A percentile compares a stretch with the other conserved stretches of the same genome.
Evolutionary conservation across 495 filamentous ascomycete species (phyloP).

Genomic region (Hyaloscypha variabilis): DNA sequence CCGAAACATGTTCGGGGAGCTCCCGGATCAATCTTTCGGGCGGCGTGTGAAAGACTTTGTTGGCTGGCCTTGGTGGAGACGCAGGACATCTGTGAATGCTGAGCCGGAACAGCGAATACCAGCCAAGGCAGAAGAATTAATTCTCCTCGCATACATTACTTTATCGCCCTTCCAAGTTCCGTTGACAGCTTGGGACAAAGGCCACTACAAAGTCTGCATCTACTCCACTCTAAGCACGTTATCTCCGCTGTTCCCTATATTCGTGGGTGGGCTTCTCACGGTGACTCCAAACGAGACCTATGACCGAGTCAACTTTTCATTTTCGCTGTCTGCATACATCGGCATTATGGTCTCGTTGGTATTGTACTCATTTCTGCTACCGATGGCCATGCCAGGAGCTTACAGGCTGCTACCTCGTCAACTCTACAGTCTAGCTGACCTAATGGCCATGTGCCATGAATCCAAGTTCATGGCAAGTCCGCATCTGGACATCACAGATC

Average conservation of each 20-base stretch:
- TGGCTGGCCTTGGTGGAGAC: conserved; percentile 6
- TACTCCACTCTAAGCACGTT: conserved; percentile 7
- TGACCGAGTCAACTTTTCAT: conserved; percentile 12
- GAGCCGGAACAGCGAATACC: background rate
- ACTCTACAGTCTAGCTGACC: conserved; percentile 10
- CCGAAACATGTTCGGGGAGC: conserved; percentile 3
- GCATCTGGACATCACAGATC: conserved; percentile 1
- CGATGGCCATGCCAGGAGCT: conserved; percentile 1
- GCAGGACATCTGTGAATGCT: background rate
- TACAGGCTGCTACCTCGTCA: conserved; percentile 7
- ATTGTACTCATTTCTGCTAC: conserved; percentile 3
- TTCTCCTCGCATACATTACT: conserved; percentile 8
- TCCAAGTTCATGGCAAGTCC: conserved; percentile 13
- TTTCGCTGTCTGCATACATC: conserved; percentile 8
- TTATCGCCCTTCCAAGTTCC: conserved; percentile 5
- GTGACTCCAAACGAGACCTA: conserved; percentile 1
- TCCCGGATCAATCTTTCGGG: background rate
- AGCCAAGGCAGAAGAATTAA: conserved; percentile 6
- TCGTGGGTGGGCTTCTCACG: conserved; percentile 10
- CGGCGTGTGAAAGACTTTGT: background rate
- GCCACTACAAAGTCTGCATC: conserved; percentile 6
- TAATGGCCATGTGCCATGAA: conserved; percentile 11
- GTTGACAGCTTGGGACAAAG: conserved; percentile 11
- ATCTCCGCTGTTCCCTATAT: conserved; percentile 9
- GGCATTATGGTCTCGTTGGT: conserved; percentile 10